Percentiles rank a stretch among this genome's conserved stretches.
Evolutionary conservation across 2,329 filamentous ascomycete species (phyloP).

Genomic region (Aspergillus novoparasiticus): DNA sequence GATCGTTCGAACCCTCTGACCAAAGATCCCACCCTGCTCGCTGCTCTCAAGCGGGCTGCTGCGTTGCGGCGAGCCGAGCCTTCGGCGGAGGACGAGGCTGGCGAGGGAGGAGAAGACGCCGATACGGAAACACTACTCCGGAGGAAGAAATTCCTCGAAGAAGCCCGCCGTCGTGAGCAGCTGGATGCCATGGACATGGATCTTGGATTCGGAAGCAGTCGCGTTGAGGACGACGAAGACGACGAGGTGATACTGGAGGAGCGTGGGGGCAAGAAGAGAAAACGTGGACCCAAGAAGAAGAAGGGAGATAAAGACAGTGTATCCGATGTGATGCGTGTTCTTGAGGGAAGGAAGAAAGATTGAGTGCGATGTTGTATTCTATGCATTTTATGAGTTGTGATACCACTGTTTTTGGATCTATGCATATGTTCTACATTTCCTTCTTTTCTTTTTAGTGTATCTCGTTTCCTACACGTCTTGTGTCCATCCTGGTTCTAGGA

Average conservation of each 20-base stretch:
- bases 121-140: constrained; percentile 68
- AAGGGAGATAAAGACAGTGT: constrained; percentile 66
- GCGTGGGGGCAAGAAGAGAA: constrained; percentile 44
- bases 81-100: constrained; percentile 35
- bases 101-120: constrained; percentile 50
- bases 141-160: constrained; percentile 72
- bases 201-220: constrained; percentile 86
- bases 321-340: constrained; percentile 75
- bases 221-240: constrained; percentile 82
- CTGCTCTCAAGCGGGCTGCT: constrained; percentile 83
- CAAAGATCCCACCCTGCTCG: constrained; percentile 76
- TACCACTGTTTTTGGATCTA: constrained; percentile 1
- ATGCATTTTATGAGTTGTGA: background rate
- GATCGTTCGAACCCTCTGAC: constrained; percentile 50
- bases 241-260: constrained; percentile 64
- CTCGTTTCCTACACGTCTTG: background rate
- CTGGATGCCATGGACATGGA: constrained; percentile 91
- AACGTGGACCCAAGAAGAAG: constrained; percentile 58
- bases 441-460: background rate
- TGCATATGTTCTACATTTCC: background rate
- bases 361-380: constrained; percentile 6
- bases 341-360: constrained; percentile 64
- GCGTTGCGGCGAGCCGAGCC: constrained; percentile 56
- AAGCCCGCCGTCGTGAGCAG: constrained; percentile 59
- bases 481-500: background rate